Conservation (phyloP, 495 filamentous ascomycete genomes). For the Staphylotrichum tortipilum region DNA sequence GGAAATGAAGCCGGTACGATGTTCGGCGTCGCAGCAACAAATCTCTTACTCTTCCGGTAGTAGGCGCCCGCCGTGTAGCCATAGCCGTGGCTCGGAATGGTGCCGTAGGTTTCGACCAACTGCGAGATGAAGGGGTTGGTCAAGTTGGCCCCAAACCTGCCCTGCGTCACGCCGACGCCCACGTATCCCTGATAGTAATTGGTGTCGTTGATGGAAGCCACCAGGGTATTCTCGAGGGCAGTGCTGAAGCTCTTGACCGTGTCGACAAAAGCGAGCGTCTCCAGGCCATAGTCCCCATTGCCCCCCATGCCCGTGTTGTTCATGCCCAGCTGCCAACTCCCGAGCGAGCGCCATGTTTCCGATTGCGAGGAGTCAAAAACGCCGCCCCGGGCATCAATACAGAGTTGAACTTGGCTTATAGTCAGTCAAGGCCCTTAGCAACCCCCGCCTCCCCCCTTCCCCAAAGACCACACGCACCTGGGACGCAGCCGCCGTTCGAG, state of each 20-base stretch:
- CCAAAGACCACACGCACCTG: slow-evolving; percentile 25
- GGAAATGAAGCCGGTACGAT: no score
- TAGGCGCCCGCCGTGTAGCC: slow-evolving; percentile 61
- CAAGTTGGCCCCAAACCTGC: slow-evolving; percentile 32
- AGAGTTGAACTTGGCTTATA: slow-evolving; percentile 28
- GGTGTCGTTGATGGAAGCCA: slow-evolving; percentile 48
- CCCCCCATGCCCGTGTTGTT: slow-evolving; percentile 43
- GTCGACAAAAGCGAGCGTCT: slow-evolving; percentile 42
- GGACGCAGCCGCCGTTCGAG: slow-evolving; percentile 40
- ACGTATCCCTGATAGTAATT: slow-evolving; percentile 50
- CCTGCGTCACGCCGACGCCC: slow-evolving; percentile 44
- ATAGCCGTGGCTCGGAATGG: slow-evolving; percentile 54
- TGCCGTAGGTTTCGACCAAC: slow-evolving; percentile 41
- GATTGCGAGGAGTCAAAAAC: slow-evolving; percentile 44
- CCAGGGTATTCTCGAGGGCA: slow-evolving; percentile 38
- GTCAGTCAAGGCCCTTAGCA: no score
- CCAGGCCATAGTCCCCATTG: slow-evolving; percentile 53
- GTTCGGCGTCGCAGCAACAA: background rate
- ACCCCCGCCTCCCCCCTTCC: no score
- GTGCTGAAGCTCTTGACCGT: slow-evolving; percentile 31
- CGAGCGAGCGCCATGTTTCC: slow-evolving; percentile 48
- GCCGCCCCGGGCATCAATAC: slow-evolving; percentile 41
- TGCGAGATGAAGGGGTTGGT: slow-evolving; percentile 30
- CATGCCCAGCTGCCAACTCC: slow-evolving; percentile 46
- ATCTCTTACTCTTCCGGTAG: slow-evolving; percentile 44